Base-by-base conservation (phyloP, 1,139 yeast genomes). In the Yamadazyma mexicana region DNA sequence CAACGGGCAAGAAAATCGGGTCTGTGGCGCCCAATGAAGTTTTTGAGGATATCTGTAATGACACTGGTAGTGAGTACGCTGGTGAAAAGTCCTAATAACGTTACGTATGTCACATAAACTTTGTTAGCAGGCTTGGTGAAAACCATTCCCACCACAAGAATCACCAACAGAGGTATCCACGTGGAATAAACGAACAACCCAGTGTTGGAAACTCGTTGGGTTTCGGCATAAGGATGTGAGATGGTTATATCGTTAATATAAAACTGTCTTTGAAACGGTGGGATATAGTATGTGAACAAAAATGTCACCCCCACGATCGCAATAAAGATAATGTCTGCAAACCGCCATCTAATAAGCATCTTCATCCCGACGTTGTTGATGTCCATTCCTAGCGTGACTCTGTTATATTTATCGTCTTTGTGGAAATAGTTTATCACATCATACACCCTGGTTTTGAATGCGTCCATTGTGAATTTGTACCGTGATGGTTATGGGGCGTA, bases 1-100 rank as follows among this genome's bases (percentile, higher is more conserved):
- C 95, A 86, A 47, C 95, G 72, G 12, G 80, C 81, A 40, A 87
- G 61, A 52, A 86, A 83, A 58, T 87, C 95, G 1, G 95, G 95
- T 51, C 95, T 70, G 40, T 80, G 81, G 55, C 92, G 75, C 1
- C 92, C 91, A 42, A 87, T 76, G 65, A 81, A 75, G 55, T 83
- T 79, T 62, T 87, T 87, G 46, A 84, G 61, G 31, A 75, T 60
- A 45, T 77, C 78, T 0, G 82, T 77, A 26, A 65, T 45, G 5
- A 71, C 61, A n/a, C 70, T 66, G 12, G 78, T 68, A 27, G 69
- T 43, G 29, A 72, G 55, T 1, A 70, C 59, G 1, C 75, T 59
- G 8, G 75, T 45, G 2, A 61, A 43, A 39, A 72, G 64, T 1
- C 79, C 75, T 16, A 75, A 33, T 2, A 65, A 43, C 6, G 79